Evolutionary conservation across 2,329 filamentous ascomycete species (phyloP).

Genomic region (Fragosphaeria purpurea): DNA sequence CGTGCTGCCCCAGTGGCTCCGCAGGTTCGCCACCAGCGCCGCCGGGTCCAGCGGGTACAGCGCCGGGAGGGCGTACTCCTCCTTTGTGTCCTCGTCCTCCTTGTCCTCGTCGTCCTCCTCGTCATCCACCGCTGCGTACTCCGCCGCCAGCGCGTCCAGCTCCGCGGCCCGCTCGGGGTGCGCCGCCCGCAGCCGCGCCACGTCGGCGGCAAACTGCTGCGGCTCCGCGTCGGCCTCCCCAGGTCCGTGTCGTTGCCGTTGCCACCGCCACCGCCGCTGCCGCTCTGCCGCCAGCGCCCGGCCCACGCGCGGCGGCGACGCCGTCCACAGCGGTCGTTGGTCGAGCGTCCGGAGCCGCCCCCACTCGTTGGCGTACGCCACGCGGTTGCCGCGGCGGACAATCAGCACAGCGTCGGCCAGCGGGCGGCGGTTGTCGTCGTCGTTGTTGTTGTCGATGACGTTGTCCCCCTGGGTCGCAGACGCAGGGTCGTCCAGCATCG

Average conservation of each 20-base stretch:
- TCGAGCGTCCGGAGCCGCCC: not conserved
- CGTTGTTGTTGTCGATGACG: conserved; percentile 5
- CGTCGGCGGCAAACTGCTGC: conserved; percentile 20
- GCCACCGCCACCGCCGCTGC: not conserved
- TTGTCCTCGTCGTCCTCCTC: not conserved
- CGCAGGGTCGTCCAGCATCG: conserved; percentile 23
- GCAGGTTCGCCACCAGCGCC: conserved; percentile 1
- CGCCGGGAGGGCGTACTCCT: not conserved
- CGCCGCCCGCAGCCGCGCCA: conserved; percentile 6
- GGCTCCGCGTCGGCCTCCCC: conserved; percentile 5
- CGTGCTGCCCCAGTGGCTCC: not conserved
- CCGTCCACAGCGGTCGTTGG: not conserved
- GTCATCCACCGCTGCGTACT: not conserved
- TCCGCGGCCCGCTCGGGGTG: conserved; percentile 9
- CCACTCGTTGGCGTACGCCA: conserved; percentile 19
- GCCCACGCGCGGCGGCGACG: conserved; percentile 2
- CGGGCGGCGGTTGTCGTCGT: not conserved
- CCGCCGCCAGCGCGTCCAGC: conserved; percentile 6
- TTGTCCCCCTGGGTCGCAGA: conserved; percentile 2
- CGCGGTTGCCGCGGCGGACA: conserved; percentile 27
- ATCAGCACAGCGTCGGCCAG: conserved; percentile 26
- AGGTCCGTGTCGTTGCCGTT: conserved; percentile 5
- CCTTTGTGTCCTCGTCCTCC: not conserved
- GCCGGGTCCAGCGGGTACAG: conserved; percentile 1
- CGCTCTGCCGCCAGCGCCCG: conserved; percentile 13